Base-by-base conservation (phyloP, 352 stramenopile genomes). In the Phytophthora megakarya region DNA sequence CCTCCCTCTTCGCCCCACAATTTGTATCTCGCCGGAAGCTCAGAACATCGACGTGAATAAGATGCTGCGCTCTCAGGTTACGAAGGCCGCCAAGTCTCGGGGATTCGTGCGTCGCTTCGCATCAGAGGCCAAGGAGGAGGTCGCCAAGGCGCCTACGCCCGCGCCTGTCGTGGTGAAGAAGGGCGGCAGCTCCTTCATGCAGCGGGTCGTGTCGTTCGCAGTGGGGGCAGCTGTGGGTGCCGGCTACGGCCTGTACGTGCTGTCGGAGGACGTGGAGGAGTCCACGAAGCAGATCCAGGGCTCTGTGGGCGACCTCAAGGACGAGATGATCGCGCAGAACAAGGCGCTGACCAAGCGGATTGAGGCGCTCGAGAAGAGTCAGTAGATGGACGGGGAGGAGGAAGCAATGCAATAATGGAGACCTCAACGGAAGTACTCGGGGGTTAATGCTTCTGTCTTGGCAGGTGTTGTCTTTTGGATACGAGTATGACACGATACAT, bases 201-300 rank as follows among this genome's bases (percentile, higher is more conserved):
- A 93, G 67, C 84, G 84, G 22, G 62, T 93, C 26, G 50, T 86
- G 45, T 79, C 84, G 19, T 93, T 93, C 59, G 79, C 70, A 26
- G 77, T 93, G 25, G 84, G 84, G 33, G 88, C 90, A 32, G 75
- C 77, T 1, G 59, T 89, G 7, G 84, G 80, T 33, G 78, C 75
- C 22, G 80, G 75, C 39, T 80, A 87, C 43, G 84, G 81, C 0
- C 80, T 93, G 19, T 89, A 85, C 71, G 75, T 89, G 68, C 59
- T 93, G 50, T 76, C 75, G 39, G 79, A 93, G 52, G 82, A 91
- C 66, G 76, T 93, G 38, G 79, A 88, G 44, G 49, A 75, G 62
- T 93, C 84, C 25, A 93, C 80, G 43, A 64, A 84, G 46, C 71
- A 88, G 61, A 90, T 93, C 67, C 80, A 93, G 67, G 73, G 61